These are phyloP conservation scores for Lipomyces orientalis DNA, from an alignment of 805 yeast genomes.

Conservation along the genomic window DNA sequence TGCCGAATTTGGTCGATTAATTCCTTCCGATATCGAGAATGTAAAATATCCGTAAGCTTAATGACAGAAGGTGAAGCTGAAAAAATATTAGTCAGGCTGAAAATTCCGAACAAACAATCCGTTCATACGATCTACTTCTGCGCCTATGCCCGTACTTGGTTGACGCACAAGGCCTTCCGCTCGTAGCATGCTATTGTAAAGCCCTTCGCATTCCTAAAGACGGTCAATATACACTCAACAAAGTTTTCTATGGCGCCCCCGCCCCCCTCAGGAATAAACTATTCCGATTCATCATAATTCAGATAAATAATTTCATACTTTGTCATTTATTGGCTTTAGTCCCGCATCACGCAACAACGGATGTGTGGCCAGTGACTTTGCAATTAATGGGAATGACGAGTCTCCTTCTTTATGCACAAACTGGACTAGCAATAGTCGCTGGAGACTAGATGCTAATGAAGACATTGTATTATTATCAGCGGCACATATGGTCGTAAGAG, in stretches of 20 bases:
- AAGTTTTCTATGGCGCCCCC: neutral
- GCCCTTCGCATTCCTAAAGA: slow-evolving; percentile 35
- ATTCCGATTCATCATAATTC: neutral
- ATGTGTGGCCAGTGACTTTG: slow-evolving; percentile 36
- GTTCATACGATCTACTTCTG: slow-evolving; percentile 30
- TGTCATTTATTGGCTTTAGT: slow-evolving; percentile 25
- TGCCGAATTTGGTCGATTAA: slow-evolving; percentile 39
- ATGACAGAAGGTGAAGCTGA: slow-evolving; percentile 38
- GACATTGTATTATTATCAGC: slow-evolving; percentile 9
- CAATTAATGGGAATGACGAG: slow-evolving; percentile 34
- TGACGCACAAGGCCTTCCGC: slow-evolving; percentile 32
- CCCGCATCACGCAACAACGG: slow-evolving; percentile 36
- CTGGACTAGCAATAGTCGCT: slow-evolving; percentile 38
- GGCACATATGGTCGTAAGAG: neutral
- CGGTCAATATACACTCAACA: neutral
- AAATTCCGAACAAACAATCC: slow-evolving; percentile 9
- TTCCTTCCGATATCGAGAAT: slow-evolving; percentile 31
- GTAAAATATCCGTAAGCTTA: slow-evolving; percentile 33
- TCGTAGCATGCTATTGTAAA: slow-evolving; percentile 26
- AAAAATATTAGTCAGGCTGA: neutral
- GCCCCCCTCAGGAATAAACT: too few species aligned
- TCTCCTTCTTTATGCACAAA: slow-evolving; percentile 39
- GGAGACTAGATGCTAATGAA: slow-evolving; percentile 27
- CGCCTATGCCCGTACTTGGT: slow-evolving; percentile 29
- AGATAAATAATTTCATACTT: slow-evolving; percentile 12